Percentiles rank a stretch among this genome's conserved stretches.
phyloP scores from a whole-genome alignment of 148 eudicot genomes.

The Polygonum aviculare region DNA sequence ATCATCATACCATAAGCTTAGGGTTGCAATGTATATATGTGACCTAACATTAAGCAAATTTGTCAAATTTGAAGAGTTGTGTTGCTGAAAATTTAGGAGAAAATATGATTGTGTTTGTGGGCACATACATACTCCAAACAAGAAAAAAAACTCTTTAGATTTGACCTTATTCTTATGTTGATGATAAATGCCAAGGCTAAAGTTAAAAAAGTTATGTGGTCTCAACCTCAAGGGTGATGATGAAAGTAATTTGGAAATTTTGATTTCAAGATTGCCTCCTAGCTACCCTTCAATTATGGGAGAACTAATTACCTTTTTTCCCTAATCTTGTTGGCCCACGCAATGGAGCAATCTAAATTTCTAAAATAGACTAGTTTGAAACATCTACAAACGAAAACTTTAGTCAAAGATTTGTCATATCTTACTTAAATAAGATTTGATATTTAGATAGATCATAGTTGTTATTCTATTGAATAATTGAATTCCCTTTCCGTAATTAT shows the following conservation, averaged over 20 bases:
- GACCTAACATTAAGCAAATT: not conserved
- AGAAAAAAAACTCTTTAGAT: not conserved
- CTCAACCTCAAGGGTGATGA: not conserved
- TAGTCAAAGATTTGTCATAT: not conserved
- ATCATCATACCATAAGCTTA: not conserved
- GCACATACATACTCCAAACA: not conserved
- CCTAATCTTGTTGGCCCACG: not conserved
- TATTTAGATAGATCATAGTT: too few relatives aligned
- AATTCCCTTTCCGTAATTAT: too few relatives aligned
- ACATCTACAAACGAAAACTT: not conserved
- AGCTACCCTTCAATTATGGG: slow-evolving; percentile 3
- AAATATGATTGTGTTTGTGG: not conserved
- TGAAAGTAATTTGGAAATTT: not conserved
- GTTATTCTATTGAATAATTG: not conserved
- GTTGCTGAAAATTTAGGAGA: not conserved
- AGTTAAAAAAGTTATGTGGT: not conserved
- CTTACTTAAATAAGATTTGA: not conserved
- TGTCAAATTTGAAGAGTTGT: not conserved
- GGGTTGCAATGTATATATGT: not conserved
- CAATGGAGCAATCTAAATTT: not conserved
- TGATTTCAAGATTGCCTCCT: not conserved
- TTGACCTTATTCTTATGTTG: not conserved
- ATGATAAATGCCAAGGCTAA: not conserved
- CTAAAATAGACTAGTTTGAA: not conserved
- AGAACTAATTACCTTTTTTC: not conserved